phyloP scores from a whole-genome alignment of 1,139 yeast genomes.

The Zygosaccharomyces sapae region DNA sequence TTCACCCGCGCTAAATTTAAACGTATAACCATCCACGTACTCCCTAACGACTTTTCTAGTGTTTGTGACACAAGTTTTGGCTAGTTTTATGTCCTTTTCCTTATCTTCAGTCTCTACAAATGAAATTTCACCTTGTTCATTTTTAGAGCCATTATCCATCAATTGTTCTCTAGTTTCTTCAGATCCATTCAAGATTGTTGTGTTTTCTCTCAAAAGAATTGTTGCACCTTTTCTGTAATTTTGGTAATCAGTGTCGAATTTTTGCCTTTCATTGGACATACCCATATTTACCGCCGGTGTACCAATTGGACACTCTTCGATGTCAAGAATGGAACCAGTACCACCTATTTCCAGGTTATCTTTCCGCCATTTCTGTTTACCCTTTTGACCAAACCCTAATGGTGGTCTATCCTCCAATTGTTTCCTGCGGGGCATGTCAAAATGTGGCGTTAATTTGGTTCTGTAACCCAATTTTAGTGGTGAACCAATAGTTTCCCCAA shows the following conservation, averaged over 20 bases:
- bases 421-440: constrained; percentile 61
- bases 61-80: constrained; percentile 52
- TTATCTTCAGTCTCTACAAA: constrained; percentile 27
- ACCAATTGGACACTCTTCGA: constrained; percentile 90
- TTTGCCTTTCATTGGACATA: constrained; percentile 61
- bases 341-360: constrained; percentile 44
- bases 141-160: constrained; percentile 43
- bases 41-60: constrained; percentile 79
- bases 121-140: constrained; percentile 39
- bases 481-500: constrained; percentile 68
- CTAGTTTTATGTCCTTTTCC: constrained; percentile 30
- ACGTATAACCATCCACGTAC: constrained; percentile 64
- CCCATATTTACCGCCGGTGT: constrained; percentile 74
- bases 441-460: constrained; percentile 94
- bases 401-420: constrained; percentile 49
- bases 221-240: constrained; percentile 83
- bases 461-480: constrained; percentile 76
- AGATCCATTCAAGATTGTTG: constrained; percentile 39
- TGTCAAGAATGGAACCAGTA: constrained; percentile 59
- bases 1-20: constrained; percentile 89
- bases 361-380: constrained; percentile 64
- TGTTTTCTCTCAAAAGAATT: constrained; percentile 73
- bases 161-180: constrained; percentile 37
- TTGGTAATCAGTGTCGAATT: constrained; percentile 48
- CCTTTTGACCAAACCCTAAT: constrained; percentile 86